phyloP scores from a whole-genome alignment of 2,329 filamentous ascomycete species.

The Tolypocladium endophyticum region DNA sequence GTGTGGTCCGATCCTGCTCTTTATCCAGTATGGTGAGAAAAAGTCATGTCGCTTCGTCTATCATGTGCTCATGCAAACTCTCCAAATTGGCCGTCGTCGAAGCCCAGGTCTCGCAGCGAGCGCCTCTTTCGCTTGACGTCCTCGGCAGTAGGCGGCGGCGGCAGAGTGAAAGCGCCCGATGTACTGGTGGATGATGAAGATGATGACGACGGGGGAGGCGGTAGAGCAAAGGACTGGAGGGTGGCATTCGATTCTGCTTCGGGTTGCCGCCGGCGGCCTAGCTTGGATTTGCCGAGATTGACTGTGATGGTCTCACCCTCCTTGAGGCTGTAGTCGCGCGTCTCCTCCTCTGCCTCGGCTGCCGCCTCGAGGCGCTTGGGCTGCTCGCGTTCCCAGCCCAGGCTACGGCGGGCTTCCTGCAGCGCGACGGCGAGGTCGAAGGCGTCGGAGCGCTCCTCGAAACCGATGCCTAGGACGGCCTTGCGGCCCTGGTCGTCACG shows the following conservation, averaged over 20 bases:
- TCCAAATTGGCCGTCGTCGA: slow-evolving; percentile 81
- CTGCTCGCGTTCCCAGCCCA: slow-evolving; percentile 44
- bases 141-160: slow-evolving; percentile 55
- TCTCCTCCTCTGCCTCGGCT: slow-evolving; percentile 24
- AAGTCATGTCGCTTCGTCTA: neutral
- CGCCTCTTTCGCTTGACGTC: slow-evolving; percentile 50
- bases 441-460: slow-evolving; percentile 76
- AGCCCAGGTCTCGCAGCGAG: slow-evolving; percentile 58
- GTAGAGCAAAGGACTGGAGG: slow-evolving; percentile 57
- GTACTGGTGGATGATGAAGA: slow-evolving; percentile 5
- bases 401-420: slow-evolving; percentile 63
- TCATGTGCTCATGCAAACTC: slow-evolving; percentile 51
- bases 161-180: slow-evolving; percentile 41
- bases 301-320: slow-evolving; percentile 84
- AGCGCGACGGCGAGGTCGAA: slow-evolving; percentile 77
- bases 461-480: slow-evolving; percentile 73
- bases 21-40: neutral
- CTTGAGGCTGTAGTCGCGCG: slow-evolving; percentile 71
- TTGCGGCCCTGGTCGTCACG: slow-evolving; percentile 66
- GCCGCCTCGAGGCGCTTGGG: slow-evolving; percentile 9
- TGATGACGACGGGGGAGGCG: slow-evolving; percentile 48
- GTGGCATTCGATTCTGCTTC: slow-evolving; percentile 11
- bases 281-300: slow-evolving; percentile 51
- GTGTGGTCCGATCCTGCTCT: neutral
- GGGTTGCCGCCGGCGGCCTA: slow-evolving; percentile 33